These are phyloP conservation scores for Xylaria sp. DNA, from an alignment of 2,329 filamentous ascomycete species.

Conservation along the genomic window DNA sequence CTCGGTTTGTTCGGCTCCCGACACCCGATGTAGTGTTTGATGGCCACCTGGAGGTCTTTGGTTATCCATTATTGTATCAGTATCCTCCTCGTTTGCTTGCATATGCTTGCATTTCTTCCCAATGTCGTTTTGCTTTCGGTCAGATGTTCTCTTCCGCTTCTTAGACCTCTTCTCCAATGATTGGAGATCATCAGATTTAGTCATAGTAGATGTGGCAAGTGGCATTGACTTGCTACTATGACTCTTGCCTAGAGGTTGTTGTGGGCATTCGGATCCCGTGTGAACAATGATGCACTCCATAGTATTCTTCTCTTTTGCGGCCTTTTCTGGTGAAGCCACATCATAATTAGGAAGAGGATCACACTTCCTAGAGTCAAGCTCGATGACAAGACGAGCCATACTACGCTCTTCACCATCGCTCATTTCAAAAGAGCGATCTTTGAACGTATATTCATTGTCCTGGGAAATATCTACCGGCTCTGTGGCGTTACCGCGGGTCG, in stretches of 20 bases:
- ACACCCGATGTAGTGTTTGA: conserved; percentile 15
- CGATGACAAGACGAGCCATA: conserved; percentile 61
- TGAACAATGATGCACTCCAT: conserved; percentile 45
- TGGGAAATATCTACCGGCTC: conserved; percentile 20
- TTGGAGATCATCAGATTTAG: conserved; percentile 37
- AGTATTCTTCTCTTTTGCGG: conserved; percentile 22
- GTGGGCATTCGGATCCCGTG: conserved; percentile 25
- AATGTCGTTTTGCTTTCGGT: conserved; percentile 39
- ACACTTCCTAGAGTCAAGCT: conserved; percentile 59
- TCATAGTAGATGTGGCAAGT: conserved; percentile 31
- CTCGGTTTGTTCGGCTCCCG: conserved; percentile 7
- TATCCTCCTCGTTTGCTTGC: conserved; percentile 32
- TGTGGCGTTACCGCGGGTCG: conserved; percentile 40
- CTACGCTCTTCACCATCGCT: conserved; percentile 59
- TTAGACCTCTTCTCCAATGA: conserved; percentile 42
- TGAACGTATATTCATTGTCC: conserved; percentile 14
- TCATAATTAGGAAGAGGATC: conserved; percentile 45
- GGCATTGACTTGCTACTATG: conserved; percentile 29
- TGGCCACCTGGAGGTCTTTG: conserved; percentile 34
- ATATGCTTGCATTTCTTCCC: conserved; percentile 46
- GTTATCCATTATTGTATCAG: conserved; percentile 39
- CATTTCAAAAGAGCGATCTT: conserved; percentile 49
- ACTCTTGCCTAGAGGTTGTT: conserved; percentile 10
- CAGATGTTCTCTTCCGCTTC: conserved; percentile 46
- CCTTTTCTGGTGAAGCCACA: conserved; percentile 48